Base-by-base conservation (phyloP, 345 rosid species). In the Sonneratia alba region DNA sequence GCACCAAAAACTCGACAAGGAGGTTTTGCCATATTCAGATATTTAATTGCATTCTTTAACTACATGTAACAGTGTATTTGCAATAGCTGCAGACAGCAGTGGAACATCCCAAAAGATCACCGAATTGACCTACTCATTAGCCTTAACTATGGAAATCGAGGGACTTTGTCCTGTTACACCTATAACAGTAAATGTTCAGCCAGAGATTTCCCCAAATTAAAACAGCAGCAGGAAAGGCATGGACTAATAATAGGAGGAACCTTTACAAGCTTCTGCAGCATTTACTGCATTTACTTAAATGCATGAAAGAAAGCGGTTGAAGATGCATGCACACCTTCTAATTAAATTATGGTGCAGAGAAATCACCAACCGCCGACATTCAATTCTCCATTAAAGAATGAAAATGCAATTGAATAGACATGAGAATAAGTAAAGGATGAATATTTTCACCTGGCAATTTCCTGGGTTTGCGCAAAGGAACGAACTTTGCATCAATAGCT, bases 401-500 rank as follows among this genome's bases (percentile, higher is more conserved):
- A 62, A 62, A 27, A 61, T 61, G 66, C 3, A 24, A 24, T 61
- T 14, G 8, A 57, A 21, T 7, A 3, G n/a, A 21, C n/a, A 53
- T 18, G 59, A 53, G 59, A 21, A 21, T 21, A 21, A 42, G 51
- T 47, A 53, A 57, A 62, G 66, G 32, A 15, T 62, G 66, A 62
- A 27, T 27, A 37, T 62, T 62, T 75, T 61, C 66, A 93, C 98
- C 97, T 48, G 97, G 97, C 66, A 94, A 77, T 75, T 91, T 91
- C 67, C 82, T 81, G 38, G 96, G 97, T 83, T 94, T 94, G 64
- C 98, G 79, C 62, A 94, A 70, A 59, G 97, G 97, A 47, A 91
- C 82, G 76, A 94, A 94, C 85, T 91, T 94, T 32, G 98, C 98
- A 59, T 95, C 96, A 66, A 94, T 88, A 45, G 97, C 98, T 57